Conservation (phyloP, 179 eudicot genomes). For the Sideroxylon spinosum region DNA sequence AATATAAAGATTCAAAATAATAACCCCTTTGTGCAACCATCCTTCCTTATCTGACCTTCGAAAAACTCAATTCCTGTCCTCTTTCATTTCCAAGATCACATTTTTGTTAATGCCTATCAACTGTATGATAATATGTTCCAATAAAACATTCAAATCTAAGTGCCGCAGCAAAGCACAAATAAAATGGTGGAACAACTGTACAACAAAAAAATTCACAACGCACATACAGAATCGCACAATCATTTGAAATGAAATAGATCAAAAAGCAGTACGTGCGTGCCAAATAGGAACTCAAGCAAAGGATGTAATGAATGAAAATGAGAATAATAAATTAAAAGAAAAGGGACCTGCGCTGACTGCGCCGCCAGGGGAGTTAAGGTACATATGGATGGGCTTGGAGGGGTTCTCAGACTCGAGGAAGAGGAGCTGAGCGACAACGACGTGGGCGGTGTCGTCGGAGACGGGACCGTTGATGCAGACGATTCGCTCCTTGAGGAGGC, state of each 20-base stretch:
- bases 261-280: too few relatives aligned
- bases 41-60: not conserved
- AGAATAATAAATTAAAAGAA: not conserved
- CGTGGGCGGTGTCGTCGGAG: conserved; percentile 80
- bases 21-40: not conserved
- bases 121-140: too few relatives aligned
- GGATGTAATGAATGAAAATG: not conserved
- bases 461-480: conserved; percentile 88
- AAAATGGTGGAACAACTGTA: too few relatives aligned
- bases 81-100: not conserved
- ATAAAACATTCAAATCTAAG: too few relatives aligned
- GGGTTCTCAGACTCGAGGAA: conserved; percentile 91
- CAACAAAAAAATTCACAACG: too few relatives aligned
- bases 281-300: not conserved
- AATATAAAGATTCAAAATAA: not conserved
- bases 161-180: too few relatives aligned
- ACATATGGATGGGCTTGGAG: conserved; percentile 85
- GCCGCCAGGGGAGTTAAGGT: conserved; percentile 92
- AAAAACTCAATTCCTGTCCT: not conserved
- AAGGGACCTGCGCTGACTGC: conserved; percentile 78
- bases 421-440: conserved; percentile 90
- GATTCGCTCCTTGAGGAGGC: conserved; percentile 82
- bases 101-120: not conserved
- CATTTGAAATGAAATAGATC: too few relatives aligned
- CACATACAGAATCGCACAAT: too few relatives aligned